A percentile compares a stretch with the other conserved stretches of the same genome.
phyloP scores from a whole-genome alignment of 306 rosid species.

The Malus domestica region ASM211411v1 NC_041796.1:1337501-1338000 shows the following conservation, averaged over 20 bases:
- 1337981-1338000: not conserved
- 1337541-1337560: slow-evolving; percentile 15
- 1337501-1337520: slow-evolving; percentile 13
- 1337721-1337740: slow-evolving; percentile 76
- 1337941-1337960: not conserved
- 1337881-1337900: not conserved
- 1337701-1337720: slow-evolving; percentile 92
- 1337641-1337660: slow-evolving; percentile 51
- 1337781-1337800: not conserved
- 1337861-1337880: not conserved
- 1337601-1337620: slow-evolving; percentile 91
- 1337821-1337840: not conserved
- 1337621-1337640: slow-evolving; percentile 63
- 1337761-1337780: not conserved
- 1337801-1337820: not conserved
- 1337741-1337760: slow-evolving; percentile 35
- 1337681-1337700: slow-evolving; percentile 84
- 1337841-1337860: not conserved
- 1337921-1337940: not conserved
- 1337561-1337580: slow-evolving; percentile 18
- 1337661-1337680: slow-evolving; percentile 59
- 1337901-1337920: not conserved
- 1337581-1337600: slow-evolving; percentile 93
- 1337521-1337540: slow-evolving; percentile 3
- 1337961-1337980: not conserved